A percentile compares a stretch with the other conserved stretches of the same genome.
Conservation (phyloP, 352 stramenopile species). For the Phytophthora palmivora region DNA sequence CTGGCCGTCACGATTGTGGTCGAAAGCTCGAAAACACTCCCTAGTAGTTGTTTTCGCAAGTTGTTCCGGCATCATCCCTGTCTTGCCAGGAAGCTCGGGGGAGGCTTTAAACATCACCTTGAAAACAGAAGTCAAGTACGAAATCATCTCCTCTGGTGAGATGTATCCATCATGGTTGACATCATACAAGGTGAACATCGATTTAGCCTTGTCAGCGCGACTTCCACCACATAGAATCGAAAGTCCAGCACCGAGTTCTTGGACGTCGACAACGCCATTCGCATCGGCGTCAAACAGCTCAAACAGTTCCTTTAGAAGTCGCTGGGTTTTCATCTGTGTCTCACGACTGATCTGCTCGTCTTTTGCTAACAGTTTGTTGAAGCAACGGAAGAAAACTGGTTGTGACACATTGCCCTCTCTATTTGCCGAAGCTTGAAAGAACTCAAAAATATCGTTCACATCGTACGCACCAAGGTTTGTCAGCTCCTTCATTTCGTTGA, state of each 20-base stretch:
- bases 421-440: conserved; percentile 80
- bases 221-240: conserved; percentile 89
- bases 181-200: conserved; percentile 88
- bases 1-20: conserved; percentile 79
- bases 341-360: conserved; percentile 45
- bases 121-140: conserved; percentile 86
- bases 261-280: conserved; percentile 85
- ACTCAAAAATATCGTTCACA: conserved; percentile 89
- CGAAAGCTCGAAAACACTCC: conserved; percentile 79
- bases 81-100: conserved; percentile 60
- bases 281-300: conserved; percentile 82
- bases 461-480: conserved; percentile 85
- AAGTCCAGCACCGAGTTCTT: conserved; percentile 85
- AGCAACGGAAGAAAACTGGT: conserved; percentile 81
- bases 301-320: conserved; percentile 78
- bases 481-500: conserved; percentile 82
- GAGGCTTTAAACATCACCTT: conserved; percentile 89
- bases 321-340: conserved; percentile 50
- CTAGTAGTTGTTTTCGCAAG: conserved; percentile 79
- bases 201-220: conserved; percentile 70
- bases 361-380: conserved; percentile 80
- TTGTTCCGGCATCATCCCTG: conserved; percentile 60
- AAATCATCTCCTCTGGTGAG: conserved; percentile 81
- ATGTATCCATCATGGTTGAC: conserved; percentile 85
- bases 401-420: conserved; percentile 66